Base-by-base conservation (phyloP, 2,329 filamentous ascomycete genomes). In the Phyllosticta paracitricarpa region DNA sequence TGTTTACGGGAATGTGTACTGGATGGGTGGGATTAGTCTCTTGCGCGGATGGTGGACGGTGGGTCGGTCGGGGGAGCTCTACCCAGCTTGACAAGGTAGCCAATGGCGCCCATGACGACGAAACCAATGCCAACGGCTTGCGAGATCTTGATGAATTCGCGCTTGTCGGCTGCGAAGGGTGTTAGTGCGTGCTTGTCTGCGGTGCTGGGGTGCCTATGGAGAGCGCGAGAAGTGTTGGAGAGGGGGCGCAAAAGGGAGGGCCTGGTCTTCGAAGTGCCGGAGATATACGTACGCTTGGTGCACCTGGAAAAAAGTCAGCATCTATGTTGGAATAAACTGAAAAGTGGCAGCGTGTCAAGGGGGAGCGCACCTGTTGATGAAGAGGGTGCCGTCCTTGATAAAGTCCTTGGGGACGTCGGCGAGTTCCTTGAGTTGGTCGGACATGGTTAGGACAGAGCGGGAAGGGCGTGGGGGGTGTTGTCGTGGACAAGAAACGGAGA, bases 381-480 rank as follows among this genome's bases (percentile, higher is more conserved):
- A 80, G 54, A 75, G 73, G 58, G 77, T 73, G 65, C 78, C 78
- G 67, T 80, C 78, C 69, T 77, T 76, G 66, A 75, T 67, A 66
- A 75, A 75, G 70, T 75, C 72, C 58, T 72, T 71, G 63, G 72
- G 72, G 65, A 74, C 70, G 63, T 89, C 87, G 71, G 88, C 81
- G 69, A 89, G 77, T 72, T 89, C 85, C 75, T 88, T 84, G 68
- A 89, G 74, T 73, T 86, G 82, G 73, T 88, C 86, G 74, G 84
- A 81, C 83, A 85, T 85, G 71, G 68, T 77, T 73, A 51, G 28
- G 51, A 19, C 12, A 33, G 12, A n/a, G 19, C 7, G 14, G 48
- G 19, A 22, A 33, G 24, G 30, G 35, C 19, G 19, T 22, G 19
- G 19, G 19, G 19, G 19, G 19, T 22, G 19, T 22, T 22, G 19